These are phyloP conservation scores for Rhizopus arrhizus DNA, from an alignment of 371 early-diverging fungal species.

Conservation along the genomic window DNA sequence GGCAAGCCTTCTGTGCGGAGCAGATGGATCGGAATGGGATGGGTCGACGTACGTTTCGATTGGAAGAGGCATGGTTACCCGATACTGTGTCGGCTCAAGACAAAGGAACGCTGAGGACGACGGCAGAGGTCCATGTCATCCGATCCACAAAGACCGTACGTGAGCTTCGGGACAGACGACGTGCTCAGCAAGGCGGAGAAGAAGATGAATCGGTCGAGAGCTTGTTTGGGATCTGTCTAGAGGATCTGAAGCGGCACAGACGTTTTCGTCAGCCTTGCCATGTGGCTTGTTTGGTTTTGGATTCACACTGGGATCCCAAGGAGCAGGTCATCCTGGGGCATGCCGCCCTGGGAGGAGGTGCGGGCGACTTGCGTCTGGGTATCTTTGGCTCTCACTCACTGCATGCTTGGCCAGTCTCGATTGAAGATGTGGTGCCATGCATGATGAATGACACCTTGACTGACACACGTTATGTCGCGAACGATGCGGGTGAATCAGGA, in stretches of 20 bases:
- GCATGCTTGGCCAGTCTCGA: constrained; percentile 65
- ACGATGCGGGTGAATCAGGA: constrained; percentile 64
- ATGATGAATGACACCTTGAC: constrained; percentile 60
- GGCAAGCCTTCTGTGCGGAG: constrained; percentile 76
- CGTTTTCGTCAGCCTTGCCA: constrained; percentile 47
- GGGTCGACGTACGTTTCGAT: constrained; percentile 66
- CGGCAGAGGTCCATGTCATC: constrained; percentile 62
- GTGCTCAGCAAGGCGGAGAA: constrained; percentile 58
- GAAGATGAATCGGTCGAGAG: constrained; percentile 22
- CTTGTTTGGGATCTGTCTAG: constrained; percentile 52
- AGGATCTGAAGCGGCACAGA: constrained; percentile 44
- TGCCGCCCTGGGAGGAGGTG: constrained; percentile 69
- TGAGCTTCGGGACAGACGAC: constrained; percentile 59
- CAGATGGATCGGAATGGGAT: constrained; percentile 64
- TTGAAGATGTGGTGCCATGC: constrained; percentile 61
- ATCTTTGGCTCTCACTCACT: constrained; percentile 71
- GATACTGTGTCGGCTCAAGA: constrained; percentile 56
- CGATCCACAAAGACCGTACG: constrained; percentile 50
- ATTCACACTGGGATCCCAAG: constrained; percentile 62
- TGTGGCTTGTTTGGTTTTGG: constrained; percentile 60
- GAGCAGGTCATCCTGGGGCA: constrained; percentile 58
- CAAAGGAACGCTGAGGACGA: constrained; percentile 35
- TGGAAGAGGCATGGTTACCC: constrained; percentile 58
- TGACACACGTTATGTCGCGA: constrained; percentile 57
- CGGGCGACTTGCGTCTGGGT: constrained; percentile 51